Evolutionary conservation across 2,329 filamentous ascomycete species (phyloP).

Genomic region (Trichoderma sp.): DNA sequence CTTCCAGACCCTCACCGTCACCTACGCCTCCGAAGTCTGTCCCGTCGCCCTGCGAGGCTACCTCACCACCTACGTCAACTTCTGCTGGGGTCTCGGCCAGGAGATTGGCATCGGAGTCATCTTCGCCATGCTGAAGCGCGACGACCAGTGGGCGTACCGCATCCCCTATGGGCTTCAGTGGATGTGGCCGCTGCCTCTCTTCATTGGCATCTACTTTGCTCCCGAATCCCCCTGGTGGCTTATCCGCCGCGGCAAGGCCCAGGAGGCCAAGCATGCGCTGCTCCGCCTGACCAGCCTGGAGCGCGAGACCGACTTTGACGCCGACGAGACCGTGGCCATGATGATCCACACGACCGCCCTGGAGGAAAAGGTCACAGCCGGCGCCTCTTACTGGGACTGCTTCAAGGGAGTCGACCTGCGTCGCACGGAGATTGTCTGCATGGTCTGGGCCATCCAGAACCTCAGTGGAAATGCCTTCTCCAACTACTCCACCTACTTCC

Average conservation of each 20-base stretch:
- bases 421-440: conserved; percentile 71
- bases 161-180: conserved; percentile 75
- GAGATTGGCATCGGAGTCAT: conserved; percentile 74
- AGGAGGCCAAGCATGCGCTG: conserved; percentile 67
- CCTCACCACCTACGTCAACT: conserved; percentile 73
- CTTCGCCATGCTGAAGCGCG: conserved; percentile 63
- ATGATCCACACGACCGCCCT: conserved; percentile 87
- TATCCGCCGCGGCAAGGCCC: conserved; percentile 64
- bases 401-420: conserved; percentile 78
- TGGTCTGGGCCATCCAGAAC: conserved; percentile 66
- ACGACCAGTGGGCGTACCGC: conserved; percentile 69
- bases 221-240: conserved; percentile 76
- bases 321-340: conserved; percentile 85
- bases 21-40: conserved; percentile 72
- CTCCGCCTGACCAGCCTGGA: conserved; percentile 64
- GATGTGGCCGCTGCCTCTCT: conserved; percentile 73
- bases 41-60: conserved; percentile 71
- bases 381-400: conserved; percentile 77
- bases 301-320: conserved; percentile 71
- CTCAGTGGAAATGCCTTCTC: conserved; percentile 65
- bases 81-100: conserved; percentile 77
- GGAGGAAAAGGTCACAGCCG: conserved; percentile 72
- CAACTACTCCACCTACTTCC: conserved; percentile 66
- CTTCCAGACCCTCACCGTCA: conserved; percentile 60
- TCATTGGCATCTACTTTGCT: conserved; percentile 66